A percentile compares a stretch with the other conserved stretches of the same genome.
Conservation (phyloP, 164 flowering plant species). For the Chimonanthus praecox region DNA sequence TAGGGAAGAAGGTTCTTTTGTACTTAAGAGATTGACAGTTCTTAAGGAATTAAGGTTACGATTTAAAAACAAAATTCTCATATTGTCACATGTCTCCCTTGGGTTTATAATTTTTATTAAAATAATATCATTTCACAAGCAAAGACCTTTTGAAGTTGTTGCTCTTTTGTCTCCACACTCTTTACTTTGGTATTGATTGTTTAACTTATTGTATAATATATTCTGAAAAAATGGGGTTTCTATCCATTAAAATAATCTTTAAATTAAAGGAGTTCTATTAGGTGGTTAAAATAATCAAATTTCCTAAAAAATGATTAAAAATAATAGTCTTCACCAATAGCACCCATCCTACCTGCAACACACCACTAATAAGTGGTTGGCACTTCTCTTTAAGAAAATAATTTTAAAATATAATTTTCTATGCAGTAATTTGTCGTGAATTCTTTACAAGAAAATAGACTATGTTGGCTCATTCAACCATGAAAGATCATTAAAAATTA, state of each 20-base stretch:
- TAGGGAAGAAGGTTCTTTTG: constrained; percentile 1
- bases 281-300: constrained; percentile 4
- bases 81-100: constrained; percentile 15
- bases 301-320: background rate
- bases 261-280: background rate
- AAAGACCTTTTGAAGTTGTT: constrained; percentile 14
- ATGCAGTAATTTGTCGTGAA: background rate
- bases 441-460: background rate
- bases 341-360: constrained; percentile 6
- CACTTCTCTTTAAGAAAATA: constrained; percentile 1
- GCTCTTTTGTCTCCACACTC: constrained; percentile 13
- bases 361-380: constrained; percentile 2
- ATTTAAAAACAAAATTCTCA: background rate
- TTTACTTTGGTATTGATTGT: constrained; percentile 4
- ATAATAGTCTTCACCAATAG: constrained; percentile 4
- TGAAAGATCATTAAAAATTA: background rate
- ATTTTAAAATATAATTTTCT: background rate
- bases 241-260: background rate
- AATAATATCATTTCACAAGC: background rate
- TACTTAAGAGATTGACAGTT: constrained; percentile 2
- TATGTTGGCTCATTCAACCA: background rate
- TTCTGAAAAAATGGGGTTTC: constrained; percentile 1
- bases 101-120: constrained; percentile 1
- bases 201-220: background rate
- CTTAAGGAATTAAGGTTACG: background rate